Conservation (phyloP, 2,329 filamentous ascomycete species). For the Fusarium verrucosum region DNA sequence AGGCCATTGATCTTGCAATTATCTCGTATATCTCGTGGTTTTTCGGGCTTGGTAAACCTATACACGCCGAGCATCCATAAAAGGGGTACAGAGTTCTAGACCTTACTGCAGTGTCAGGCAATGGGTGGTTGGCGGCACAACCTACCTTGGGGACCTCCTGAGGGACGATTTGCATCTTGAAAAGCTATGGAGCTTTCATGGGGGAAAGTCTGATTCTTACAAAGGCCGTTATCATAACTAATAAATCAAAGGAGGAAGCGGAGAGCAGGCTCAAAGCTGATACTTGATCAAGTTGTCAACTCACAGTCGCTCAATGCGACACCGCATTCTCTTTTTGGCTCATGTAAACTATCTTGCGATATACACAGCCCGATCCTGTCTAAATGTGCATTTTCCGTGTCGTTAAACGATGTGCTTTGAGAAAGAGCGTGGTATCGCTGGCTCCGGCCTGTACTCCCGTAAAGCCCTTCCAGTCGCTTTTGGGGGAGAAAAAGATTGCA, state of each 20-base stretch:
- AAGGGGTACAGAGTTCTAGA: background rate
- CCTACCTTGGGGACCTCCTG: background rate
- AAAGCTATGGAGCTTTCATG: background rate
- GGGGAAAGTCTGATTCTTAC: background rate
- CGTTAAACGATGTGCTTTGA: constrained; percentile 13
- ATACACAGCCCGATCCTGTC: constrained; percentile 27
- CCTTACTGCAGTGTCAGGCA: background rate
- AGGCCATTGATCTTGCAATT: background rate
- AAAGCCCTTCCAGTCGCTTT: constrained; percentile 26
- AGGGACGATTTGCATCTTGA: background rate
- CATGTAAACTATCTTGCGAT: constrained; percentile 31
- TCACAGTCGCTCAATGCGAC: constrained; percentile 22
- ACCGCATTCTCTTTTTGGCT: constrained; percentile 31
- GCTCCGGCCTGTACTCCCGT: constrained; percentile 22
- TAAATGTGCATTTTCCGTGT: constrained; percentile 30
- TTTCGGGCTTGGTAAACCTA: background rate
- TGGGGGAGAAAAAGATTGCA: constrained; percentile 20
- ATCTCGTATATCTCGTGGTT: no score
- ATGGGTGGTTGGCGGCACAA: background rate
- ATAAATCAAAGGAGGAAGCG: constrained; percentile 36
- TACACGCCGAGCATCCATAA: background rate
- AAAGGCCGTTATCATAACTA: background rate
- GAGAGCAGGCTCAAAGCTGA: constrained; percentile 24
- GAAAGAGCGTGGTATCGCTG: constrained; percentile 9
- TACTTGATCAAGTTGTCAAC: constrained; percentile 31